phyloP scores from a whole-genome alignment of 306 rosid genomes.

The barrel medic (Medicago truncatula) region DNA sequence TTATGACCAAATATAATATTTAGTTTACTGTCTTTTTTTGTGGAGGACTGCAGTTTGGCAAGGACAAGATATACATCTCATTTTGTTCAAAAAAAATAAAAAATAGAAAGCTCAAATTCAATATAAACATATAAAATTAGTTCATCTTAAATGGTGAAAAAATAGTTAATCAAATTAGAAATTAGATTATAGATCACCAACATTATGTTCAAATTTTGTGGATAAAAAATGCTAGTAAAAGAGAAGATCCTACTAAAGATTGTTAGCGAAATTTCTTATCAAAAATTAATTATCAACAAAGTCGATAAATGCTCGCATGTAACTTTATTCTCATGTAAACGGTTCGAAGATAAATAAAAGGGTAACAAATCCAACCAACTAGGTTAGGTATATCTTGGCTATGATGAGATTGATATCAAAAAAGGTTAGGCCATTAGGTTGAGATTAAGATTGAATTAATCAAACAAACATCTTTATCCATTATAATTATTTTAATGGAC shows the following conservation, averaged over 20 bases:
- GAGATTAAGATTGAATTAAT: slow-evolving; percentile 39
- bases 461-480: neutral
- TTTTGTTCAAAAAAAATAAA: no score
- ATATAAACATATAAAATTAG: slow-evolving; percentile 13
- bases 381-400: slow-evolving; percentile 23
- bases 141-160: slow-evolving; percentile 1
- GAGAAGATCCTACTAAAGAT: neutral
- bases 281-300: neutral
- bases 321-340: no score
- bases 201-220: neutral
- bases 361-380: neutral
- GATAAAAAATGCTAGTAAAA: neutral
- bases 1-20: slow-evolving; percentile 4
- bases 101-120: slow-evolving; percentile 3
- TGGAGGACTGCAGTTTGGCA: slow-evolving; percentile 15
- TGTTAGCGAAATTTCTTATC: neutral
- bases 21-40: slow-evolving; percentile 8
- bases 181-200: slow-evolving; percentile 1
- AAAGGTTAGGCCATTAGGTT: slow-evolving; percentile 42
- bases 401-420: slow-evolving; percentile 24
- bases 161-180: slow-evolving; percentile 13
- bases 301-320: neutral
- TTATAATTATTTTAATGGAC: slow-evolving; percentile 29
- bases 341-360: neutral
- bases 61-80: neutral